phyloP scores from a whole-genome alignment of 106 monocot species.

The Dactylorhiza incarnata region DNA sequence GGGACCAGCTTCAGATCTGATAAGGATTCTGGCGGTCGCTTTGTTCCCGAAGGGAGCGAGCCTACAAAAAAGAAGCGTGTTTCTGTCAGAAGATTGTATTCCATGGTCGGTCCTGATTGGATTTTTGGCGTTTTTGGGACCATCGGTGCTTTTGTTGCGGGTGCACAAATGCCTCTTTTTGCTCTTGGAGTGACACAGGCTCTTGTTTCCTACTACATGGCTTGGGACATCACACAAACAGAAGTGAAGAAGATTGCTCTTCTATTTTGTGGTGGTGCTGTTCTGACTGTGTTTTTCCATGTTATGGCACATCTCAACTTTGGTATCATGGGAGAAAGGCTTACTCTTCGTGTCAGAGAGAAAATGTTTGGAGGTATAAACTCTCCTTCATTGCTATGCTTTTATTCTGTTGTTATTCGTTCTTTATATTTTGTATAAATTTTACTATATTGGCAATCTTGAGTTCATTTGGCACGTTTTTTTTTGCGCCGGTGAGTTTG shows the following conservation, averaged over 20 bases:
- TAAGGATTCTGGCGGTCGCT: constrained; percentile 53
- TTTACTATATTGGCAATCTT: not conserved
- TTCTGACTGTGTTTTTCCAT: constrained; percentile 67
- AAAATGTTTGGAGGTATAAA: constrained; percentile 67
- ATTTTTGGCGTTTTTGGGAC: constrained; percentile 67
- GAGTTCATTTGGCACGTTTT: too few relatives aligned
- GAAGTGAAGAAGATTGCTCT: constrained; percentile 84
- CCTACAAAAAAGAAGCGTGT: constrained; percentile 33
- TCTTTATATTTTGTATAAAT: not conserved
- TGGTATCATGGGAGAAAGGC: constrained; percentile 95
- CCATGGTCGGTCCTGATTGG: constrained; percentile 86
- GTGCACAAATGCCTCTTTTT: constrained; percentile 90
- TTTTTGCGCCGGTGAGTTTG: too few relatives aligned
- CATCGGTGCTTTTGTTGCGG: constrained; percentile 57
- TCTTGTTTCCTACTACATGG: constrained; percentile 92
- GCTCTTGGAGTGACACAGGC: constrained; percentile 94
- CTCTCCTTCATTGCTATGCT: not conserved
- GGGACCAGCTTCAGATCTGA: constrained; percentile 81
- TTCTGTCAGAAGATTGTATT: constrained; percentile 65
- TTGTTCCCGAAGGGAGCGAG: constrained; percentile 29
- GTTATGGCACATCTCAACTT: constrained; percentile 73
- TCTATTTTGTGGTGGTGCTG: constrained; percentile 73
- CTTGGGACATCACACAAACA: constrained; percentile 75
- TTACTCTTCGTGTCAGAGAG: constrained; percentile 86
- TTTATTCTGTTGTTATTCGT: not conserved